A percentile compares a stretch with the other conserved stretches of the same genome.
These are phyloP conservation scores for Terfezia boudieri DNA, from an alignment of 495 filamentous ascomycete genomes.

Conservation along the genomic window DNA sequence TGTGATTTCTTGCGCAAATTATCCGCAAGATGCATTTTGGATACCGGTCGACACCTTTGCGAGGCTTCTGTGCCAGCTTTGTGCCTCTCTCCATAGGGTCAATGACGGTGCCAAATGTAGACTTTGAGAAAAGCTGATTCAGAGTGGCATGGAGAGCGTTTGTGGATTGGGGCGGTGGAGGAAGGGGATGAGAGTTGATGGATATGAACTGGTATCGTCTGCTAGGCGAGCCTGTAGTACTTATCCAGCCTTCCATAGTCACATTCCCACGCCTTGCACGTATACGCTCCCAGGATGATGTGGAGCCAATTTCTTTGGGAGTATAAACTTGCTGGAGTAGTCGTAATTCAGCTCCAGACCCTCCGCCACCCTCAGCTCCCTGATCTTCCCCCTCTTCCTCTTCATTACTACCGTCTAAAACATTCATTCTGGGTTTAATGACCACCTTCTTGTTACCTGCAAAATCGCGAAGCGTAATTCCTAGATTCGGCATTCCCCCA, in stretches of 20 bases:
- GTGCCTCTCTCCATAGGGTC: conserved; percentile 25
- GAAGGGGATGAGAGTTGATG: conserved; percentile 13
- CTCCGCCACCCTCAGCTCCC: not conserved
- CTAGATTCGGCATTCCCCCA: conserved; percentile 12
- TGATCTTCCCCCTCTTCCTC: too few relatives aligned
- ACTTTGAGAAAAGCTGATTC: conserved; percentile 54
- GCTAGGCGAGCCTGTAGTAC: conserved; percentile 4
- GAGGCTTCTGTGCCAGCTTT: conserved; percentile 23
- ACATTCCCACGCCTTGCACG: conserved; percentile 9
- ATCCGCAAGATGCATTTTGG: conserved; percentile 80
- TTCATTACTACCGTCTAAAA: not conserved
- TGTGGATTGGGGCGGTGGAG: conserved; percentile 6
- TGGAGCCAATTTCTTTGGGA: not conserved
- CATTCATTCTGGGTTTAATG: conserved; percentile 3
- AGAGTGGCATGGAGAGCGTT: conserved; percentile 58
- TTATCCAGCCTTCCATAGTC: conserved; percentile 13
- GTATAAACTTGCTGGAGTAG: conserved; percentile 8
- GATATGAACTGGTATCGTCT: conserved; percentile 11
- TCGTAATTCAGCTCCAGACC: conserved; percentile 3
- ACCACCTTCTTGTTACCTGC: conserved; percentile 8
- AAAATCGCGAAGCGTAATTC: conserved; percentile 25
- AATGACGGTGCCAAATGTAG: conserved; percentile 50
- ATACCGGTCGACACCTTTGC: conserved; percentile 57
- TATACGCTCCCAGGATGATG: conserved; percentile 11
- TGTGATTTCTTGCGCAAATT: conserved; percentile 16